Evolutionary conservation across 371 early-diverging fungal genomes (phyloP), one percentile per base, ranked within the genome.

Genomic region (Globomyces sp.): DNA sequence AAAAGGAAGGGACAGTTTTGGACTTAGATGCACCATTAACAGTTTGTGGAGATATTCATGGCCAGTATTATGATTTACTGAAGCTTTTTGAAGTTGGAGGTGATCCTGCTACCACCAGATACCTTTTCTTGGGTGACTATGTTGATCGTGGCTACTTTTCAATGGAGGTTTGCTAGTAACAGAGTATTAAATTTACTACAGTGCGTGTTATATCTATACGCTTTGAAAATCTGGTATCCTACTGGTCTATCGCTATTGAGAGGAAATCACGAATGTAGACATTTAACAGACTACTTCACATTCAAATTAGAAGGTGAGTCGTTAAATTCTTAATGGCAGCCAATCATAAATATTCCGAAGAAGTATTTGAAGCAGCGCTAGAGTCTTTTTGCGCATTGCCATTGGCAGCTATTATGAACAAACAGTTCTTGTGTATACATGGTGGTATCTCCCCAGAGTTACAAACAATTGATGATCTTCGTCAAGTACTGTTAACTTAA

Each of bases 1-100:
- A 75, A 55, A 80, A 78, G 59, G 98, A 98, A 72, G 86, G 88
- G 8, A 98, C 88, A 53, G 66, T 98, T 64, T 75, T 98, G 46
- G 89, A 93, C 60, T 85, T 96, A 34, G 89, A 87, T 64, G 92
- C 96, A 10, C 98, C 96, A 1, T 85, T 96, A 49, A 96, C 95
- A 87, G 93, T 97, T 9, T 96, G 98, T 74, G 99, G 99, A 46
- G 99, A 99, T 80, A 91, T 99, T 43, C 99, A 99, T 75, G 99
- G 99, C 5, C 99, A 99, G 78, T 99, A 90, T 78, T 95, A 88
- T 72, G 99, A 99, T 80, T 83, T 99, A 71, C 91, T 99, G 90
- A 97, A 95, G 74, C 83, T 99, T 34, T 95, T 99, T 76, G 93
- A 97, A 73, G 94, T 97, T 10, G 94, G 97, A 50, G 99, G 99